Base-by-base conservation (phyloP, 2,329 filamentous ascomycete genomes). In the Phoma sp. region DNA sequence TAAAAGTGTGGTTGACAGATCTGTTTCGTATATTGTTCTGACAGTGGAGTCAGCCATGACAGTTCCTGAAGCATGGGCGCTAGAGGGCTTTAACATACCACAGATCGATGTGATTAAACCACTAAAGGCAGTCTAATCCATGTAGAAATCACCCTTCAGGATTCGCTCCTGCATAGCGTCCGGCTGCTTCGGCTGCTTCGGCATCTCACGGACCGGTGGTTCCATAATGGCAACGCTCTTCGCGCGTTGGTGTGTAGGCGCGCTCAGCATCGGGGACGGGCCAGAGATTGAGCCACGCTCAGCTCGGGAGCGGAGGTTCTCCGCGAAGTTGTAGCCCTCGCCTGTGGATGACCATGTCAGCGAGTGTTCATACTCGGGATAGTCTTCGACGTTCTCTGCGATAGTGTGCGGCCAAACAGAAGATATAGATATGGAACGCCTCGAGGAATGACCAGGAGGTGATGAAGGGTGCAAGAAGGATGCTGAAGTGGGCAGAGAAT, bases 121-220 rank as follows among this genome's bases (percentile, higher is more conserved):
- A 29, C 10, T 43, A 1, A 10, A 37, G 15, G n/a, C 49, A 41
- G 27, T 33, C 38, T 82, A 96, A 72, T 97, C 93, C 92, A 98
- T 97, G 80, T 95, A 95, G 70, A 99, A 98, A 72, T 99, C 95
- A 40, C 94, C 95, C 80, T 96, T 95, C 64, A 99, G 84, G 69
- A 99, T 98, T 64, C 96, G 87, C 83, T 99, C 95, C 77, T 97
- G 93, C 80, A 97, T 95, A 60, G 89, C 89, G 79, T 99, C 95
- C 27, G 94, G 93, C 25, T 78, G 75, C 61, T 76, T 77, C 29
- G 76, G 70, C 45, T 77, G 71, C 81, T 94, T 96, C 37, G 80
- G 79, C 67, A 82, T 81, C 63, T 83, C 77, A 51, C 78, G 78
- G 5, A 78, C 78, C 24, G 84, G 84, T 46, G 80, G 81, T 66